Base-by-base conservation (phyloP, 345 rosid genomes). In the Rhodamnia argentea region DNA sequence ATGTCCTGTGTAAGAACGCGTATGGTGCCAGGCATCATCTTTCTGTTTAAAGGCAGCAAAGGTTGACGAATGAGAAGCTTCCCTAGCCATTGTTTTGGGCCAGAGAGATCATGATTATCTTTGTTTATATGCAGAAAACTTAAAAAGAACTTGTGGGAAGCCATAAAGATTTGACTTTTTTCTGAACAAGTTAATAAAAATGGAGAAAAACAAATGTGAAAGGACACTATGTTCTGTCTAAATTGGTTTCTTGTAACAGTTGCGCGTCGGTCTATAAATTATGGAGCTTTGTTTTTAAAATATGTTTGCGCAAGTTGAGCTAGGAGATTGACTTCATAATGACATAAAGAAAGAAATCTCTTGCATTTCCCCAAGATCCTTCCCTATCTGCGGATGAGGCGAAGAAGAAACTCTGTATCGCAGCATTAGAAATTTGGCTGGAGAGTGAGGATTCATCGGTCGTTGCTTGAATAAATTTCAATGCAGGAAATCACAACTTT, bases 31-130 rank as follows among this genome's bases (percentile, higher is more conserved):
- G 59, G 83, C 87, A 29, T 83, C 74, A 82, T 32, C 78, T 32
- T 70, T 70, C 85, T 78, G 59, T 84, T 74, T 87, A 78, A 90
- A 83, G 87, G 92, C 91, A 88, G 90, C 93, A 40, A 82, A 89
- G 89, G 87, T 87, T 92, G 93, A 88, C 91, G 85, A 86, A 57
- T 64, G 83, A 83, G 56, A 37, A 70, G 40, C 78, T 70, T 37
- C 26, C 78, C 78, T 20, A 55, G 10, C 58, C 58, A 55, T 20
- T 22, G 58, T 20, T 55, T 2, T 32, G 78, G 78, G 44, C 78
- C 78, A 32, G 78, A 32, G 78, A 32, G 44, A 32, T 64, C 78
- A 20, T 22, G 78, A 18, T 70, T 37, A 47, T 70, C 10, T 32
- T 32, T 37, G 26, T 37, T 70, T 32, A 10, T 9, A 18, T 70